phyloP scores from a whole-genome alignment of 2,329 filamentous ascomycete genomes.

The Stagonosporopsis tanaceti region DNA sequence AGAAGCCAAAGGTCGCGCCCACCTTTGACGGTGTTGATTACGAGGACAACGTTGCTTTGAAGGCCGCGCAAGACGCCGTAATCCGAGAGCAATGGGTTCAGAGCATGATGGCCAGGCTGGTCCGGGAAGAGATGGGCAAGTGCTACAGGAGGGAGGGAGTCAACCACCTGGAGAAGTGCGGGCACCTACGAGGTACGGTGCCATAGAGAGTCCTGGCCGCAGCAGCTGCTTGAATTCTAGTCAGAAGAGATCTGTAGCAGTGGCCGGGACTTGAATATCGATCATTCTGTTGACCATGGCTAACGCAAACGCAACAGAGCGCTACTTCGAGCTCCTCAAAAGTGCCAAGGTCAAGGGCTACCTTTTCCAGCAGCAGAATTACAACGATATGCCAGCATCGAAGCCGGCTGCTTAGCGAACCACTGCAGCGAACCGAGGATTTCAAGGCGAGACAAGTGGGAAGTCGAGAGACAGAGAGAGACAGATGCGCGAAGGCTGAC shows the following conservation, averaged over 20 bases:
- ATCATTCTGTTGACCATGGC: constrained; percentile 11
- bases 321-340: constrained; percentile 80
- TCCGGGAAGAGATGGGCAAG: constrained; percentile 83
- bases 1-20: constrained; percentile 82
- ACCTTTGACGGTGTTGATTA: constrained; percentile 89
- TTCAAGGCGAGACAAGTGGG: constrained; percentile 1
- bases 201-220: neutral
- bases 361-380: constrained; percentile 81
- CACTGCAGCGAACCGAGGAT: constrained; percentile 35
- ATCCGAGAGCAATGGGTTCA: constrained; percentile 88
- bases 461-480: constrained; percentile 3
- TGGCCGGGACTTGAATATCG: neutral
- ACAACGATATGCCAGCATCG: constrained; percentile 53
- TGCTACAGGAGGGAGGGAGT: constrained; percentile 86
- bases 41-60: constrained; percentile 80
- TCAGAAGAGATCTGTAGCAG: neutral
- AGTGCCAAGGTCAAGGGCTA: constrained; percentile 80
- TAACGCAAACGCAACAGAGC: constrained; percentile 62
- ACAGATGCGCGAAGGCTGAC: constrained; percentile 6
- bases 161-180: constrained; percentile 89
- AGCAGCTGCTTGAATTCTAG: neutral
- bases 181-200: constrained; percentile 76
- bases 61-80: constrained; percentile 82
- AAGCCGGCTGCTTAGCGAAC: constrained; percentile 15
- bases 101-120: constrained; percentile 86